These are phyloP conservation scores for Aspergillus sp. DNA, from an alignment of 2,329 filamentous ascomycete genomes.

Conservation along the genomic window DNA sequence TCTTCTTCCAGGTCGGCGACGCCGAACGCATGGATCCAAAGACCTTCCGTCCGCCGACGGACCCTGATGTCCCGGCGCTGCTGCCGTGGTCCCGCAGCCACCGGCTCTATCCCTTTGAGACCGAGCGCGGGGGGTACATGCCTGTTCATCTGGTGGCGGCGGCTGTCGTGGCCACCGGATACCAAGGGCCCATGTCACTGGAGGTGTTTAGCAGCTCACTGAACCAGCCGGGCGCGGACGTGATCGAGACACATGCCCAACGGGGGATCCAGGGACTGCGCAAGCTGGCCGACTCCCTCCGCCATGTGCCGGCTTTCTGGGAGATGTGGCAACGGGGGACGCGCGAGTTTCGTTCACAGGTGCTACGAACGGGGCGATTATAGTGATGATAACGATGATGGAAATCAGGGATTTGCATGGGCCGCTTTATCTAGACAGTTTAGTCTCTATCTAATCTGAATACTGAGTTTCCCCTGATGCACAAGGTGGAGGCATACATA, in stretches of 20 bases:
- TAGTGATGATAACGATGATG: conserved; percentile 10
- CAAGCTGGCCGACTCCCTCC: conserved; percentile 16
- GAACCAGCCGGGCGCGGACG: conserved; percentile 14
- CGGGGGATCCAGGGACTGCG: conserved; percentile 23
- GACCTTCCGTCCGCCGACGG: conserved; percentile 19
- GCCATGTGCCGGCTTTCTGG: conserved; percentile 25
- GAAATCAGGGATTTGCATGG: not conserved
- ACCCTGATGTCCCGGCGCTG: conserved; percentile 22
- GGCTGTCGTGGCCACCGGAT: conserved; percentile 32
- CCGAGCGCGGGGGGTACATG: conserved; percentile 29
- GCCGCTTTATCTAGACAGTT: too few species aligned
- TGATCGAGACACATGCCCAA: conserved; percentile 24
- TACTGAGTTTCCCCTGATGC: too few species aligned
- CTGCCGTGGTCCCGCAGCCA: conserved; percentile 33
- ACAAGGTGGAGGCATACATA: too few species aligned
- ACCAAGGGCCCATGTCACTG: conserved; percentile 30
- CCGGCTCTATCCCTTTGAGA: conserved; percentile 29
- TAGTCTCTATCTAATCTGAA: too few species aligned
- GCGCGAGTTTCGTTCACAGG: not conserved
- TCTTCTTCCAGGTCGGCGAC: conserved; percentile 34
- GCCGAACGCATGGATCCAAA: conserved; percentile 27
- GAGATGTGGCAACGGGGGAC: conserved; percentile 6
- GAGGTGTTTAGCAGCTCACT: conserved; percentile 34
- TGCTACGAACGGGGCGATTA: not conserved
- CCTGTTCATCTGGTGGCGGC: conserved; percentile 31